A percentile compares a stretch with the other conserved stretches of the same genome.
These are phyloP conservation scores for Dipteronia dyeriana DNA, from an alignment of 345 rosid genomes.

Conservation along the genomic window DNA sequence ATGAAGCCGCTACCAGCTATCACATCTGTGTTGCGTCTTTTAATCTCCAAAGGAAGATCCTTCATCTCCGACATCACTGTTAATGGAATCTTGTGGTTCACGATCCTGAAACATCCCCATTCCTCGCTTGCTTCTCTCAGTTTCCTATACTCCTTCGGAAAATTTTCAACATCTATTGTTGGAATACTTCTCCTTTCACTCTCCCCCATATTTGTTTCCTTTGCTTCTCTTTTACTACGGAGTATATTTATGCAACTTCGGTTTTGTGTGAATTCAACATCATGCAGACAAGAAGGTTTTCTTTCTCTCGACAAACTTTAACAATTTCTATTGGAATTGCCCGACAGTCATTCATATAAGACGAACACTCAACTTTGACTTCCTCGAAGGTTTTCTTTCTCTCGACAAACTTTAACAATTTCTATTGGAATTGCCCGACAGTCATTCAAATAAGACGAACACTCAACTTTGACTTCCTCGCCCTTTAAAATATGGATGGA, in stretches of 20 bases:
- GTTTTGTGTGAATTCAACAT: not conserved
- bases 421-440: not conserved
- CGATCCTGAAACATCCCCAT: conserved; percentile 81
- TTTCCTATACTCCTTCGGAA: conserved; percentile 37
- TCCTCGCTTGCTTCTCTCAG: conserved; percentile 65
- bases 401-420: not conserved
- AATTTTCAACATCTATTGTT: conserved; percentile 49
- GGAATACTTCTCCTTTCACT: conserved; percentile 28
- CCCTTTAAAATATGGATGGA: too few species aligned
- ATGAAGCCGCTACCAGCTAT: conserved; percentile 76
- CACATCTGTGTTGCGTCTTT: conserved; percentile 56
- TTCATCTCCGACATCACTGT: conserved; percentile 67
- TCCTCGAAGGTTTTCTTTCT: not conserved
- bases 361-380: not conserved
- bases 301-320: not conserved
- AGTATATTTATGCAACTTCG: not conserved
- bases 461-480: not conserved
- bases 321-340: not conserved
- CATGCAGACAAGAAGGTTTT: not conserved
- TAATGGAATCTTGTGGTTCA: conserved; percentile 57
- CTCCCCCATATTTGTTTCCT: conserved; percentile 9
- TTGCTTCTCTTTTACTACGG: not conserved
- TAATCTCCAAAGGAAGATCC: conserved; percentile 70
- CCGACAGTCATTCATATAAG: too few species aligned
- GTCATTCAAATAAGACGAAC: too few species aligned